Evolutionary conservation across 371 early-diverging fungal genomes (phyloP).

Genomic region (Dinochytrium kinnereticum): DNA sequence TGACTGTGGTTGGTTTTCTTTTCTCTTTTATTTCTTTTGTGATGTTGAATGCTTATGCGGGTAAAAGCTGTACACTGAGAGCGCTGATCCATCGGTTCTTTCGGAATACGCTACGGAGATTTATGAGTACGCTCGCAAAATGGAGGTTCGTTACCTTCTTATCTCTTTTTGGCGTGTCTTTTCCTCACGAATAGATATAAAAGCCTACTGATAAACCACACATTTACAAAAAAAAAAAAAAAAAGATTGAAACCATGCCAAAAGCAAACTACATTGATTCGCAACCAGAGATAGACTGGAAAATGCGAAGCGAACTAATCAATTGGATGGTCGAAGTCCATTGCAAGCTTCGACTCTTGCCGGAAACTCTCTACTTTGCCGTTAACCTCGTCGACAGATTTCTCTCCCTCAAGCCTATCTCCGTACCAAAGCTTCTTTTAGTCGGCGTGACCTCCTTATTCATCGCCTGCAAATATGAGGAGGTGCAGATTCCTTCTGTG

Average conservation of each 20-base stretch:
- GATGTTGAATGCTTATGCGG: no score
- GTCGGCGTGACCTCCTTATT: constrained; percentile 60
- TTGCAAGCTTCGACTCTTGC: constrained; percentile 60
- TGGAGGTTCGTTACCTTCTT: constrained; percentile 72
- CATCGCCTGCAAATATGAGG: constrained; percentile 69
- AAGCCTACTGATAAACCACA: neutral
- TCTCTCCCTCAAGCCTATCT: constrained; percentile 54
- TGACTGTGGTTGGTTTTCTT: neutral
- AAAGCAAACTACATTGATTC: constrained; percentile 50
- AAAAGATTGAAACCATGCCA: constrained; percentile 32
- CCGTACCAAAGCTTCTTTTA: constrained; percentile 58
- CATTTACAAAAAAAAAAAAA: no score
- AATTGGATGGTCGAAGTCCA: constrained; percentile 73
- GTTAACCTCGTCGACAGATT: constrained; percentile 73
- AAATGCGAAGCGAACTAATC: constrained; percentile 65
- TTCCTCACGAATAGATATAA: no score
- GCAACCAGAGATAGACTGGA: constrained; percentile 67
- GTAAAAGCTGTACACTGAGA: no score
- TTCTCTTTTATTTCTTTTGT: neutral
- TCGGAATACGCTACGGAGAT: constrained; percentile 89
- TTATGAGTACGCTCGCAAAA: constrained; percentile 68
- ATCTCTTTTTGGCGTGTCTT: no score
- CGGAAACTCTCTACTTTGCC: constrained; percentile 73
- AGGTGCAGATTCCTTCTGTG: constrained; percentile 43
- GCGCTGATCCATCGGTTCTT: constrained; percentile 1